phyloP scores from a whole-genome alignment of 2,329 filamentous ascomycete genomes.

The Colletotrichum graminicola region DNA sequence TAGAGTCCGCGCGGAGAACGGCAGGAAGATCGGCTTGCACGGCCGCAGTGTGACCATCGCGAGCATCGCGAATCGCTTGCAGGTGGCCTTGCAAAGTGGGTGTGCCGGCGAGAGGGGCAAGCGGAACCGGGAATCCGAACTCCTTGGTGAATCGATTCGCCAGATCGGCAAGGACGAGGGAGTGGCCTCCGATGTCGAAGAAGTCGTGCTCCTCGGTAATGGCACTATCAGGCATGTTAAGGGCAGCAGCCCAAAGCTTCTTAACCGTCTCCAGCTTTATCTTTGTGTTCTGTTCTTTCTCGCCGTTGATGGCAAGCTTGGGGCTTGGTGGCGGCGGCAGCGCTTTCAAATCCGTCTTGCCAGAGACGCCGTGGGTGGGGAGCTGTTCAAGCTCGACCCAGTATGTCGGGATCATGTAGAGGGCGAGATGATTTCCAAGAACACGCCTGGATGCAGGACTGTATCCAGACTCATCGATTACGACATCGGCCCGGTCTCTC shows the following conservation, averaged over 20 bases:
- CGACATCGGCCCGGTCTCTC: conserved; percentile 69
- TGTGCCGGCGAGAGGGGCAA: conserved; percentile 77
- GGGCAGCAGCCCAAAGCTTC: conserved; percentile 77
- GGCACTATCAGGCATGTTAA: conserved; percentile 72
- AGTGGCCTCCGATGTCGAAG: conserved; percentile 85
- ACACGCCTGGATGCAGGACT: conserved; percentile 76
- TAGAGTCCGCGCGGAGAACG: conserved; percentile 74
- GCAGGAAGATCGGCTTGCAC: conserved; percentile 81
- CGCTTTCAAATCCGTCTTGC: conserved; percentile 80
- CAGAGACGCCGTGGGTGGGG: conserved; percentile 82
- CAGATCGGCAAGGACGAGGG: conserved; percentile 80
- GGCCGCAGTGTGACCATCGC: conserved; percentile 79
- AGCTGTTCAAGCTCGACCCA: conserved; percentile 81
- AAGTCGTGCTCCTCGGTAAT: conserved; percentile 81
- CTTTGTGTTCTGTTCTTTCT: conserved; percentile 68
- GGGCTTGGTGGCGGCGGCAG: conserved; percentile 74
- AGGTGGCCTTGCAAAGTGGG: conserved; percentile 80
- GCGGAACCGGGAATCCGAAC: conserved; percentile 80
- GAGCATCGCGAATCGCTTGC: conserved; percentile 75
- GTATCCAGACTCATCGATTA: conserved; percentile 78
- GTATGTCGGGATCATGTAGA: conserved; percentile 85
- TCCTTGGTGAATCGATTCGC: conserved; percentile 76
- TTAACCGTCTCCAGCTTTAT: conserved; percentile 76
- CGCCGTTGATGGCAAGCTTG: conserved; percentile 55
- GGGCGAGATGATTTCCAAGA: conserved; percentile 75